phyloP scores from a whole-genome alignment of 371 early-diverging fungal genomes.

The Saksenaea vasiformis region DNA sequence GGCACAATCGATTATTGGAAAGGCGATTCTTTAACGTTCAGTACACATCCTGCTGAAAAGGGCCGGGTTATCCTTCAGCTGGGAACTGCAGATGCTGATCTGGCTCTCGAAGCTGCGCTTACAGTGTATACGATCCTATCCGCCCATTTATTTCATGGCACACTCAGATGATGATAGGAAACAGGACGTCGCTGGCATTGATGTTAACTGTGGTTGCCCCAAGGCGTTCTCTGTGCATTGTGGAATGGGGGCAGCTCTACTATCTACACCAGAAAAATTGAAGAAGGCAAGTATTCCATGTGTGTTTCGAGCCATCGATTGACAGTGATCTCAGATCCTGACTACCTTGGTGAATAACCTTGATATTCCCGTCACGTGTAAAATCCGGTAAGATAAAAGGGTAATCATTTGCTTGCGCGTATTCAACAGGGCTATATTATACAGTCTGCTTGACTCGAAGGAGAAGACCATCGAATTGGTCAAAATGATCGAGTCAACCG shows the following conservation, averaged over 20 bases:
- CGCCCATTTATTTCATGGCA: not conserved
- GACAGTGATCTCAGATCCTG: conserved; percentile 61
- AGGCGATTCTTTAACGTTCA: conserved; percentile 59
- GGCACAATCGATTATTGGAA: conserved; percentile 73
- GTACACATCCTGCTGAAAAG: conserved; percentile 69
- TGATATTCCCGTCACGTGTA: conserved; percentile 80
- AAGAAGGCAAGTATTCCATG: conserved; percentile 36
- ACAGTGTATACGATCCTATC: conserved; percentile 57
- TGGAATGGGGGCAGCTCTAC: conserved; percentile 95
- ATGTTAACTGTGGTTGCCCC: conserved; percentile 98
- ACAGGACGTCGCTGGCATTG: conserved; percentile 86
- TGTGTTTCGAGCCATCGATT: not conserved
- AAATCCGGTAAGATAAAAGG: conserved; percentile 56
- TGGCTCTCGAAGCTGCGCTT: conserved; percentile 87
- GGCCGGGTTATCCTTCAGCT: conserved; percentile 73
- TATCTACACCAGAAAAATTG: conserved; percentile 82
- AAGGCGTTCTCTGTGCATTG: conserved; percentile 90
- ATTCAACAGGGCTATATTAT: not conserved
- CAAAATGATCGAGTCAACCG: conserved; percentile 81
- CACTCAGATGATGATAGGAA: conserved; percentile 46
- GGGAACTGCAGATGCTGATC: conserved; percentile 83
- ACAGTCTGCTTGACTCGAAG: conserved; percentile 64
- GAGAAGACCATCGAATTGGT: conserved; percentile 83
- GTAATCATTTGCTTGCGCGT: not conserved
- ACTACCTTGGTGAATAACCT: conserved; percentile 71